These are phyloP conservation scores for Astragalus glycyphyllos DNA, from an alignment of 306 rosid species.

Conservation along the genomic window DNA sequence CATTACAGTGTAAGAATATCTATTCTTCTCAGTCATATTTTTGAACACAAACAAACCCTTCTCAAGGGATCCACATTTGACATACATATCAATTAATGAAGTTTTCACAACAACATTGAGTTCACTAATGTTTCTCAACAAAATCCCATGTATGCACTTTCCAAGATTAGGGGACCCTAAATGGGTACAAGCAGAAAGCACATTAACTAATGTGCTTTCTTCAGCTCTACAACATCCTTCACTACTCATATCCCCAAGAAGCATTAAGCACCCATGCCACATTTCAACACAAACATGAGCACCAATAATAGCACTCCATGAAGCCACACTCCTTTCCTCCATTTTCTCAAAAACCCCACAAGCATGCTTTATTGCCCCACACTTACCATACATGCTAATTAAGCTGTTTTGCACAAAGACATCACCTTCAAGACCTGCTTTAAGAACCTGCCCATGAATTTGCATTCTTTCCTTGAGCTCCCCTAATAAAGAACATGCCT, in stretches of 20 bases:
- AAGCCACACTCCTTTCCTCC: constrained; percentile 67
- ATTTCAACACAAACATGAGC: constrained; percentile 68
- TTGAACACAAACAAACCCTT: constrained; percentile 60
- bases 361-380: constrained; percentile 51
- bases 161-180: constrained; percentile 76
- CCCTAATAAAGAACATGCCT: constrained; percentile 67
- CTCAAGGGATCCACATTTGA: constrained; percentile 76
- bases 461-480: constrained; percentile 64
- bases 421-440: constrained; percentile 71
- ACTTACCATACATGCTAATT: constrained; percentile 82
- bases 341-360: constrained; percentile 58
- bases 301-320: constrained; percentile 88
- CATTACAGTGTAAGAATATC: constrained; percentile 70
- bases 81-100: constrained; percentile 81
- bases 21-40: constrained; percentile 69
- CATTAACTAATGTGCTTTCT: constrained; percentile 76
- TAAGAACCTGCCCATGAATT: constrained; percentile 69
- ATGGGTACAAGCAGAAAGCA: constrained; percentile 84
- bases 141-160: constrained; percentile 68
- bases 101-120: constrained; percentile 81
- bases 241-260: constrained; percentile 67
- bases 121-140: constrained; percentile 69
- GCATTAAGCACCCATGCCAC: constrained; percentile 76
- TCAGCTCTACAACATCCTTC: constrained; percentile 72
- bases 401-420: constrained; percentile 78